Evolutionary conservation across 108 stramenopile species (phyloP).

Genomic region (Stephanodiscus triporus): DNA sequence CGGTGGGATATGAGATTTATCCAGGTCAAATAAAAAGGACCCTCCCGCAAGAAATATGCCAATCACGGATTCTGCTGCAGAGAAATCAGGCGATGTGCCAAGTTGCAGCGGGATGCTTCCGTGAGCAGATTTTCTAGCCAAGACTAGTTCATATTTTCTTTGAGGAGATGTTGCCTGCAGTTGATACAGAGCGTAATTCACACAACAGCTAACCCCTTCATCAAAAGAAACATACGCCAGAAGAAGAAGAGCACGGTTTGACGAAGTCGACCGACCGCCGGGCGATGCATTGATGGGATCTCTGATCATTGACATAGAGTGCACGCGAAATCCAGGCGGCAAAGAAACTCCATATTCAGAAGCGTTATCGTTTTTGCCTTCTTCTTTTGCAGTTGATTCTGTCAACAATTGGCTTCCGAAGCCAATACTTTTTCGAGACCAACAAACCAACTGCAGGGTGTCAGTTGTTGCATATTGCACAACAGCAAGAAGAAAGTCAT

Average conservation of each 20-base stretch:
- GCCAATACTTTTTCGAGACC: conserved; percentile 43
- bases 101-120: conserved; percentile 22
- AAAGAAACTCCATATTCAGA: conserved; percentile 26
- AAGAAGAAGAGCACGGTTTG: conserved; percentile 38
- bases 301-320: conserved; percentile 33
- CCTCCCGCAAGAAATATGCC: conserved; percentile 50
- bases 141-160: conserved; percentile 17
- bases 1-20: background rate
- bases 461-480: conserved; percentile 32
- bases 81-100: background rate
- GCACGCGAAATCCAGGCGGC: conserved; percentile 26
- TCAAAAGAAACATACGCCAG: conserved; percentile 14
- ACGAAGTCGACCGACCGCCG: background rate
- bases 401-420: conserved; percentile 37
- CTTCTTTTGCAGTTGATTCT: conserved; percentile 10
- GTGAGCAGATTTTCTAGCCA: conserved; percentile 18
- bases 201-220: conserved; percentile 4
- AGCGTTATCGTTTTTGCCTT: background rate
- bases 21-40: conserved; percentile 33
- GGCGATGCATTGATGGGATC: conserved; percentile 18
- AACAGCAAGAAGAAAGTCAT: conserved; percentile 44
- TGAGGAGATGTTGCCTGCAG: conserved; percentile 17
- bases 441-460: conserved; percentile 26
- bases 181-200: conserved; percentile 40
- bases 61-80: conserved; percentile 10